phyloP scores from a whole-genome alignment of 441 rosid genomes.

The Populus trichocarpa region DNA sequence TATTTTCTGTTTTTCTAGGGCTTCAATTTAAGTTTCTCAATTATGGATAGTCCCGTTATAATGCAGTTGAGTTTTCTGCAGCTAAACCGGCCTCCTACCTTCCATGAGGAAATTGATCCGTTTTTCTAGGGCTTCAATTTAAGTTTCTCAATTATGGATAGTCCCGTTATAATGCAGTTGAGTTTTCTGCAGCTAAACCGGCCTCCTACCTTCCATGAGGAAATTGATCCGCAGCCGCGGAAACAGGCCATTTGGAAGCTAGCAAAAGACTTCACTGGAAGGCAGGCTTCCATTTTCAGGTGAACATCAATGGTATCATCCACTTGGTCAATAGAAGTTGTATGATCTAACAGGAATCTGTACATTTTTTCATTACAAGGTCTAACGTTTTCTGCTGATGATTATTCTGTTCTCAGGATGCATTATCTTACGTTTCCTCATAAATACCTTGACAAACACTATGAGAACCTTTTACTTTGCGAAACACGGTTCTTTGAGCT shows the following conservation, averaged over 20 bases:
- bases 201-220: conserved; percentile 39
- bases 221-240: conserved; percentile 52
- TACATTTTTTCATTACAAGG: background rate
- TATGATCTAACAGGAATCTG: background rate
- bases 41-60: too few relatives aligned
- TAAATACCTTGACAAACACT: conserved; percentile 33
- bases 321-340: background rate
- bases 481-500: conserved; percentile 30
- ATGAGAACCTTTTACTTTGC: conserved; percentile 37
- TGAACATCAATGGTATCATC: background rate
- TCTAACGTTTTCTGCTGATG: background rate
- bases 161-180: background rate
- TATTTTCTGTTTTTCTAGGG: too few relatives aligned
- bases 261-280: conserved; percentile 46
- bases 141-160: background rate
- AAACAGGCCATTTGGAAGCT: conserved; percentile 50
- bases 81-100: too few relatives aligned
- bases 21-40: too few relatives aligned
- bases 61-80: too few relatives aligned
- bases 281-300: conserved; percentile 45
- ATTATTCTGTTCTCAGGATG: conserved; percentile 26
- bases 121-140: background rate
- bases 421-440: conserved; percentile 35
- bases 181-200: conserved; percentile 25
- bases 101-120: too few relatives aligned